Evolutionary conservation across 2,329 filamentous ascomycete species (phyloP), one percentile per base, ranked within the genome.

Genomic region (Mycocentrospora acerina): DNA sequence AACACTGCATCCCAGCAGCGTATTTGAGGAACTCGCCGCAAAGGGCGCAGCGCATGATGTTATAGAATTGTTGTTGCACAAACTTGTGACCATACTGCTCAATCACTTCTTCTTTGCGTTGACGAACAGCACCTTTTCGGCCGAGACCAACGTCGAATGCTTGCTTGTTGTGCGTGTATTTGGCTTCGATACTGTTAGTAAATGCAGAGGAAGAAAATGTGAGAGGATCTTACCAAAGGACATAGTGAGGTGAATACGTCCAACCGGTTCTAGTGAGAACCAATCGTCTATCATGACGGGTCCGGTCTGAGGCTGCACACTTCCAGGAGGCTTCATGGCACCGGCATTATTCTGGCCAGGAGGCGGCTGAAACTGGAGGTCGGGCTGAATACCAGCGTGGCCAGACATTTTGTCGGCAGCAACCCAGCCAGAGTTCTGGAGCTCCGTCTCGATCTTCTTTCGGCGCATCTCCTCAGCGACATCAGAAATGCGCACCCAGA

Each of bases 51-150:
- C 93, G 91, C 93, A 98, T 98, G 64, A 98, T 96, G 78, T 97
- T 98, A 83, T 97, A 98, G 71, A 98, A 98, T 68, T 96, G 93
- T 67, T 96, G 90, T 62, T 93, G 88, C 39, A 97, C 85, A 64
- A 98, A 98, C 72, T 97, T 98, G 83, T 98, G 93, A 32, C 93
- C 93, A 66, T 95, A 96, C 77, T 96, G 95, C 73, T 98, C 93
- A 72, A 96, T 88, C 4, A 98, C 85, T 61, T 97, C 90, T 69
- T 98, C 93, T 74, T 98, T 98, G 62, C 89, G 88, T 71, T 98
- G 91, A 53, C 93, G 88, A 54, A 98, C 90, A 49, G 93, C 93
- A 61, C 91, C 93, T 72, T 96, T 95, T 65, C 93, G 87, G 50
- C 89, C 89, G 49, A 98, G 82, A 62, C 93, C 93, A 41, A 91